Base-by-base conservation (phyloP, 2,329 filamentous ascomycete genomes). In the Falciphora oryzae region DNA sequence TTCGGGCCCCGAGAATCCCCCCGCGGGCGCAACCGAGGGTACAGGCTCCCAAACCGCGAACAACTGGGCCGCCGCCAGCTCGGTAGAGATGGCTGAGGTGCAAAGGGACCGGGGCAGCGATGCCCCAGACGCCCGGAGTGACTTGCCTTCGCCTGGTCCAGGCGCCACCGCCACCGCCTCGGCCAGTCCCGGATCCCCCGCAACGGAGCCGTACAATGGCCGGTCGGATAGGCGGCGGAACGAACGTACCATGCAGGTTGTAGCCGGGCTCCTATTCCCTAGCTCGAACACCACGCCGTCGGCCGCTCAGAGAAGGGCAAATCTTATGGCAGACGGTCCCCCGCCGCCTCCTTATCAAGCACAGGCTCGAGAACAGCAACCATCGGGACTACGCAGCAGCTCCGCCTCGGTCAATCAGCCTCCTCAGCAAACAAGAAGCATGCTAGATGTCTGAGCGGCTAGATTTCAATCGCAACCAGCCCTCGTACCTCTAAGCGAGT, bases 381-480 rank as follows among this genome's bases (percentile, higher is more conserved):
- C 68, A 3, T 74, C 72, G 14, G 76, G 75, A 35, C 76, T 82
- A 59, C 81, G 79, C 63, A 73, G 76, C 57, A 84, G 82, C 67
- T 75, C 74, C n/a, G 73, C 77, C 59, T 85, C 82, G 6, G 73
- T 81, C 16, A 75, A 72, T 8, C 76, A 72, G n/a, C 79, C 78
- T 64, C 82, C 83, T n/a, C 82, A 85, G 70, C 79, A 84, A 69
- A 74, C 86, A 7, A 78, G 75, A 69, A 86, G 84, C 70, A 87
- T 87, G 84, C 68, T 87, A 69, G 84, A 87, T 69, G 70, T 86
- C 18, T 86, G 73, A 72, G 38, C n/a, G 1, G 25, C 14, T 3
- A 25, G 25, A 29, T 29, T 2, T 6, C 29, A 29, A 28, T 4
- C 4, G 57, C 57, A 58, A 29, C 10, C 18, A 2, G 27, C 32